Evolutionary conservation across 345 rosid genomes (phyloP).

Genomic region (Durio zibethinus): DNA sequence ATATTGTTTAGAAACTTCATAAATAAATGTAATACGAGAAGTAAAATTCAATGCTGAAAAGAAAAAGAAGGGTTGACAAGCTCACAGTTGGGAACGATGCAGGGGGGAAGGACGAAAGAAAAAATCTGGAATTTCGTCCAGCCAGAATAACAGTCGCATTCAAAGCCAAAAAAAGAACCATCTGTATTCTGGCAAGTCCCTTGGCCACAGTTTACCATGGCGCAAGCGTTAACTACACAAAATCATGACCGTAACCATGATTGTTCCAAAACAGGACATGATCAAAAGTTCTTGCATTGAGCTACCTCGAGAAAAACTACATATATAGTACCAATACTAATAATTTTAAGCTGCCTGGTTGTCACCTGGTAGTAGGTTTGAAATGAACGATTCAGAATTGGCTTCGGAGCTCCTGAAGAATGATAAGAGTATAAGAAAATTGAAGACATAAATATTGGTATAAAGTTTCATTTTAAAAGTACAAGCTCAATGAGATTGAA

Average conservation of each 20-base stretch:
- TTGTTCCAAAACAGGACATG: background rate
- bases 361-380: background rate
- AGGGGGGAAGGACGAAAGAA: background rate
- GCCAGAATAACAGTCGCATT: conserved; percentile 8
- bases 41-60: background rate
- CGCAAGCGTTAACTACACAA: background rate
- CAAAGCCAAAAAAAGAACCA: background rate
- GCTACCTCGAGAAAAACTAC: background rate
- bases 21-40: background rate
- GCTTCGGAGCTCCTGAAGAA: background rate
- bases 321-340: background rate
- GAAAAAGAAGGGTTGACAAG: background rate
- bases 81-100: conserved; percentile 5
- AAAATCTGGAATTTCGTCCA: background rate
- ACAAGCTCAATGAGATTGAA: background rate
- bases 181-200: background rate
- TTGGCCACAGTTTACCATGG: background rate
- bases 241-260: background rate
- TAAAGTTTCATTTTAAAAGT: background rate
- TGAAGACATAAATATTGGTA: background rate
- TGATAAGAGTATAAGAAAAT: background rate
- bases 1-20: background rate
- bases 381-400: background rate
- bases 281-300: background rate
- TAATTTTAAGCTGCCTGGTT: background rate